Base-by-base conservation (phyloP, 2,329 filamentous ascomycete genomes). In the Colletotrichum sp. region DNA sequence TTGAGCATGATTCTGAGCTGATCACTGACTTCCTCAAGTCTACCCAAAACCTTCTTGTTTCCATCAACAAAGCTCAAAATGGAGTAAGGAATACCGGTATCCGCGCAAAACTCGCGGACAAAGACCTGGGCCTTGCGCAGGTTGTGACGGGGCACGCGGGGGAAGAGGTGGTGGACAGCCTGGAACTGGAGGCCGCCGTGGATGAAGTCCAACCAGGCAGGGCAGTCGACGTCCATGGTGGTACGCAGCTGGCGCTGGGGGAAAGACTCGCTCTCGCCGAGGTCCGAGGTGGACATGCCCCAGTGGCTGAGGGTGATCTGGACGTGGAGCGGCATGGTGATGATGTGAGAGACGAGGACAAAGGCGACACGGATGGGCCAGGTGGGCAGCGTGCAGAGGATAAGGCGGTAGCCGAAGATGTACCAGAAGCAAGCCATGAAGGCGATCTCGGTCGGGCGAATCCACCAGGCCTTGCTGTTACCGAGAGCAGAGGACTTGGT, bases 131-230 rank as follows among this genome's bases (percentile, higher is more conserved):
- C 88, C 77, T 86, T 84, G 68, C 93, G 87, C 12, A 94, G 84
- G 81, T 94, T 94, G 82, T 94, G 93, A 28, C 93, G 85, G 2
- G 93, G 93, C 69, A 94, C 87, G 6, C 93, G 88, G 4, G 93
- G 93, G 80, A 92, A 94, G 13, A 94, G 83, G 78, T 95, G 93
- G 82, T 95, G 93, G 3, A 94, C 89, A 8, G 90, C 92, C 83
- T 94, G 93, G 84, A 94, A 95, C 83, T 94, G 93, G 32, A 95
- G 86, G 2, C 93, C 93, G 65, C 93, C 93, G 82, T 95, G 93
- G 80, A 94, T 88, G 79, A 92, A 94, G 82, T 95, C 93, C 30
- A 95, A 85, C 93, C 93, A 95, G 28, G 88, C 85, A 0, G 93
- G 93, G 83, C 93, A 94, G 79, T 94, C 92, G 64, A 95, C 91